Evolutionary conservation across 306 rosid species (phyloP), one percentile per base, ranked within the genome.

Genomic region (Sesbania bispinosa): DNA sequence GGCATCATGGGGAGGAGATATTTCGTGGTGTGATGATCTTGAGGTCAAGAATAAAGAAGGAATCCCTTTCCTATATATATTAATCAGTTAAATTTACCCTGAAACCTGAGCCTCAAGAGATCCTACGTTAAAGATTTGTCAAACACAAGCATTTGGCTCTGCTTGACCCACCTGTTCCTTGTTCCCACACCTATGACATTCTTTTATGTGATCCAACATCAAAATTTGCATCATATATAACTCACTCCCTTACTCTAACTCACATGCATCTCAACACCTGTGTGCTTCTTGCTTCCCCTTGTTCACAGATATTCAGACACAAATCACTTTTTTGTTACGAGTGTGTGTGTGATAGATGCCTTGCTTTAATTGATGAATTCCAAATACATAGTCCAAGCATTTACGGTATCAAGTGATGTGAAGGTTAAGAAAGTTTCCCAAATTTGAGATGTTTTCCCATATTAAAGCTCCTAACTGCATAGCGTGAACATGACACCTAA

Each of bases 131-230:
- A 69, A 61, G 41, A 61, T 36, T 50, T 60, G 64, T 77, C 29
- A 69, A 77, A 70, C 33, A 70, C 24, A 70, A 32, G 77, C 68
- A 52, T 33, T 32, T 52, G 60, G 62, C 57, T 78, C 42, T 10
- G 10, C 53, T 41, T 52, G 61, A 71, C 73, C 78, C 78, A 78
- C 73, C 26, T 62, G 68, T 71, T 78, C 61, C 63, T 48, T 27
- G 43, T 7, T 30, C 26, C 27, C 21, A 30, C 51, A 53, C 53
- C 45, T 62, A 24, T 52, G 18, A 53, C 16, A 46, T 79, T 79
- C 75, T 72, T 72, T 73, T 26, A 14, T 47, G 39, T 36, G 64
- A 65, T 42, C 72, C 74, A n/a, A 35, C 75, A 18, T 14, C 11
- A 18, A 45, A 45, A 63, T 13, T 36, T 71, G 45, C 20, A 18